A percentile compares a stretch with the other conserved stretches of the same genome.
Evolutionary conservation across 805 yeast species (phyloP).

Genomic region (Zygosaccharomyces bisporus): DNA sequence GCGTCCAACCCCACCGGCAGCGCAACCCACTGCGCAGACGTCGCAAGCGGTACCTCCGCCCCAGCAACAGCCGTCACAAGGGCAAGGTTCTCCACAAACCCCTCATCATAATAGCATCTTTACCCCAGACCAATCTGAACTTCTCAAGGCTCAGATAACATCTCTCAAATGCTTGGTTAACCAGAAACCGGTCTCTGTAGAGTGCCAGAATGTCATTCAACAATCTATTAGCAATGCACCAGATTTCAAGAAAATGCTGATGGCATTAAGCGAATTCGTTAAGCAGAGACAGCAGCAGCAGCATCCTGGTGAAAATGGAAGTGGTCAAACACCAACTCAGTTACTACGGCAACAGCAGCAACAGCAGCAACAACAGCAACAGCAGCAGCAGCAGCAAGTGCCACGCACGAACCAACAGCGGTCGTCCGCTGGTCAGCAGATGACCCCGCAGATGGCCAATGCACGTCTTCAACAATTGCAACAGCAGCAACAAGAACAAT

Average conservation of each 20-base stretch:
- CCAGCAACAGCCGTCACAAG: conserved; percentile 12
- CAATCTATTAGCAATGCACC: conserved; percentile 34
- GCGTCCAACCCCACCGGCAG: background rate
- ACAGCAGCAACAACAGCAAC: conserved; percentile 8
- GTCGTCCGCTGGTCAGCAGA: background rate
- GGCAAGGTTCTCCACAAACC: conserved; percentile 8
- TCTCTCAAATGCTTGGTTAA: conserved; percentile 33
- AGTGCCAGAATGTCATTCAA: conserved; percentile 29
- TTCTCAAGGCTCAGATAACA: conserved; percentile 36
- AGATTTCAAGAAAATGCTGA: conserved; percentile 32
- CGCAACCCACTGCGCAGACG: background rate
- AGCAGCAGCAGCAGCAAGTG: conserved; percentile 3
- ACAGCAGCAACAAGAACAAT: conserved; percentile 3
- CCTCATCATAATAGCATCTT: conserved; percentile 19
- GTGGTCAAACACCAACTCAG: conserved; percentile 1
- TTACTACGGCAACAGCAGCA: conserved; percentile 6
- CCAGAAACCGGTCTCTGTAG: conserved; percentile 31
- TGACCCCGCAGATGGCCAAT: conserved; percentile 8
- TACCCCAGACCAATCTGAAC: conserved; percentile 31
- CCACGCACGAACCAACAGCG: conserved; percentile 1
- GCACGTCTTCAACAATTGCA: conserved; percentile 6
- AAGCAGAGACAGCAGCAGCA: conserved; percentile 17
- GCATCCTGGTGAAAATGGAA: background rate
- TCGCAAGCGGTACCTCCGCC: conserved; percentile 5
- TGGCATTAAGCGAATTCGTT: conserved; percentile 31